Conservation (phyloP, 2,329 filamentous ascomycete genomes). For the Aspergillus floridensis region DNA sequence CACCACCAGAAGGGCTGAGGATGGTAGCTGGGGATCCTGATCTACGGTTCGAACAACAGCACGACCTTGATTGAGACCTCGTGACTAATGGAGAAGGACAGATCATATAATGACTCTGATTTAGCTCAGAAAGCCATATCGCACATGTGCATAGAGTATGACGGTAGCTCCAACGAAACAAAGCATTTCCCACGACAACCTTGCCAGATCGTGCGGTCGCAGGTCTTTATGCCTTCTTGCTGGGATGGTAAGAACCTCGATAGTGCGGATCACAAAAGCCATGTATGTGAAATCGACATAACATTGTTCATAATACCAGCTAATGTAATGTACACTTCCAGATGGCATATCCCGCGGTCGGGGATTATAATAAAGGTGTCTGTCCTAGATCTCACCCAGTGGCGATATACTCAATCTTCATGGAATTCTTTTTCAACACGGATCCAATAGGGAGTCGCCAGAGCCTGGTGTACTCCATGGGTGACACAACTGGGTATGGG, state of each 20-base stretch:
- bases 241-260: slow-evolving; percentile 38
- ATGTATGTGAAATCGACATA: slow-evolving; percentile 22
- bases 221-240: slow-evolving; percentile 40
- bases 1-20: slow-evolving; percentile 24
- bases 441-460: slow-evolving; percentile 24
- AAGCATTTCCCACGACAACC: slow-evolving; percentile 62
- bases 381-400: slow-evolving; percentile 48
- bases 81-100: slow-evolving; percentile 1
- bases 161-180: slow-evolving; percentile 44
- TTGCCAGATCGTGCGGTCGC: slow-evolving; percentile 28
- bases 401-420: slow-evolving; percentile 59
- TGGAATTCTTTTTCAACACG: slow-evolving; percentile 58
- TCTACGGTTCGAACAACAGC: slow-evolving; percentile 13
- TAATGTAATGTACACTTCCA: slow-evolving; percentile 1
- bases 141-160: slow-evolving; percentile 56
- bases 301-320: neutral
- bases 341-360: slow-evolving; percentile 36
- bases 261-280: slow-evolving; percentile 32
- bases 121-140: slow-evolving; percentile 50
- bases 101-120: slow-evolving; percentile 18
- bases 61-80: neutral
- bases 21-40: slow-evolving; percentile 22
- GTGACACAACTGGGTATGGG: slow-evolving; percentile 46
- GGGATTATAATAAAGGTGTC: slow-evolving; percentile 33
- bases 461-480: slow-evolving; percentile 42